Conservation (phyloP, 805 yeast genomes). For the Cyberlindnera veronae region DNA sequence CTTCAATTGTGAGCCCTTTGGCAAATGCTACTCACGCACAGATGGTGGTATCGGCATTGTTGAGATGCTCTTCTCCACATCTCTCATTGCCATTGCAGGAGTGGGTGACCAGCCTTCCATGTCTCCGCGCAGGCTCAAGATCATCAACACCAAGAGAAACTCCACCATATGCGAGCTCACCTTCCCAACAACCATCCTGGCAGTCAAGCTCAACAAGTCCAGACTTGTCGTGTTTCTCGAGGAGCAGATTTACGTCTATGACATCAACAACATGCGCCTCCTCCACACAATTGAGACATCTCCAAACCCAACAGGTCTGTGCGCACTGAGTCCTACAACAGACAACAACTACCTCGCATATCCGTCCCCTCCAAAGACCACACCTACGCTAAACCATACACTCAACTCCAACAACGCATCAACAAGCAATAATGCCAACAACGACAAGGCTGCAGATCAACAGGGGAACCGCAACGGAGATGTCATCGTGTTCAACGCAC, state of each 20-base stretch:
- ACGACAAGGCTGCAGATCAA: conserved; percentile 23
- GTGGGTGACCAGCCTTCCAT: conserved; percentile 62
- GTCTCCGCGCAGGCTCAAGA: conserved; percentile 78
- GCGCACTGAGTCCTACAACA: conserved; percentile 54
- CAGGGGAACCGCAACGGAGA: conserved; percentile 47
- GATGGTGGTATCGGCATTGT: conserved; percentile 61
- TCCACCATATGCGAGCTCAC: conserved; percentile 66
- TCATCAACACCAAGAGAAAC: conserved; percentile 71
- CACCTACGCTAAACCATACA: conserved; percentile 13
- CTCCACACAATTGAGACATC: conserved; percentile 51
- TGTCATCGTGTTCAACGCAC: conserved; percentile 62
- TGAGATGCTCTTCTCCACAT: conserved; percentile 76
- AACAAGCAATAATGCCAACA: neutral
- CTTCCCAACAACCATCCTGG: conserved; percentile 58
- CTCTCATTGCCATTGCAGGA: conserved; percentile 69
- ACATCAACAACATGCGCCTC: conserved; percentile 65
- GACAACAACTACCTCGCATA: conserved; percentile 60
- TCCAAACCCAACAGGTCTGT: conserved; percentile 50
- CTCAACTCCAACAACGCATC: conserved; percentile 1
- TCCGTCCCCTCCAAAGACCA: conserved; percentile 69
- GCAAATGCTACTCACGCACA: conserved; percentile 39
- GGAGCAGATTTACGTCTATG: conserved; percentile 69
- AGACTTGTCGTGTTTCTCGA: conserved; percentile 57
- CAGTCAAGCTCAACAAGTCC: conserved; percentile 62
- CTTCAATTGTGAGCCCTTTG: conserved; percentile 68